Evolutionary conservation across 495 filamentous ascomycete genomes (phyloP), one percentile per base, ranked within the genome.

Genomic region (Thermochaetoides thermophila): DNA sequence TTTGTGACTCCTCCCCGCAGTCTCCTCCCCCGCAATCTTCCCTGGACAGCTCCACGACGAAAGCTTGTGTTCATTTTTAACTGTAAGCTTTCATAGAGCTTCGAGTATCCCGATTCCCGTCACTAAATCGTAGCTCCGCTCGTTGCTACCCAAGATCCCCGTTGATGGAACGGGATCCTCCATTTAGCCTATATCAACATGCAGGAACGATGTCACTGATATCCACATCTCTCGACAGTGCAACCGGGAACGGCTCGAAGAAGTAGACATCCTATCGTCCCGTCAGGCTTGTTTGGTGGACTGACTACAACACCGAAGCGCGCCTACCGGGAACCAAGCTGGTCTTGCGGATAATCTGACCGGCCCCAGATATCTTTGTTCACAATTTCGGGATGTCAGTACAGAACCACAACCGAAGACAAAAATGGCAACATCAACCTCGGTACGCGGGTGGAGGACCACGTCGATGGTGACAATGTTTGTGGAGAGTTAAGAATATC

Each of bases 161-260:
- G 22, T 19, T 24, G 38, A 6, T 17, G 19, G 20, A 18, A 26
- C 24, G 20, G 24, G 25, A 17, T 17, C 15, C 21, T 27, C 34
- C 25, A 42, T 43, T 43, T 43, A 43, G 40, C 34, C 40, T 43
- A 38, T 43, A n/a, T 32, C 6, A 15, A 22, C 12, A n/a, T 31
- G 10, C 35, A 34, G 5, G 31, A 18, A 12, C 40, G 25, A 38
- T 38, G 40, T 43, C 22, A 38, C 40, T 13, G 20, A 13, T 34
- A 10, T 17, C 18, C 26, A 35, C 27, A 27, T 16, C 10, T n/a
- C 9, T 15, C 12, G n/a, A 8, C 16, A 16, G 25, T 21, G 29
- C 23, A 6, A 19, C 22, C 17, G 12, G 27, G 22, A n/a, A n/a
- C n/a, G n/a, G n/a, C n/a, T 20, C 9, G 16, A 38, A 21, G 17